These are phyloP conservation scores for Hsuehochloa calcarea DNA, from an alignment of 176 grass and related monocot species.

Conservation along the genomic window DNA sequence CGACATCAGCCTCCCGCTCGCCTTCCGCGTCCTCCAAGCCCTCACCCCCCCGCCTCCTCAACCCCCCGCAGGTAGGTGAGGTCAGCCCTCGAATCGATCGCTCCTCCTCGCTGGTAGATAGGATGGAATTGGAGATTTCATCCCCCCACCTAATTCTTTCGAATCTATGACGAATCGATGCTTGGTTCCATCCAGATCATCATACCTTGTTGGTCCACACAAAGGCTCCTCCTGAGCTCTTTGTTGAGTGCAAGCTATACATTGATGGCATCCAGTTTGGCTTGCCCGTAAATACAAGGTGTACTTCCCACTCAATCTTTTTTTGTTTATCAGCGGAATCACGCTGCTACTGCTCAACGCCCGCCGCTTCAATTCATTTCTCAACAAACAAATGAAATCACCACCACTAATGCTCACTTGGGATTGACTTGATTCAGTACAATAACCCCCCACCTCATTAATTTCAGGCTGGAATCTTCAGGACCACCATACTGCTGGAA, in stretches of 20 bases:
- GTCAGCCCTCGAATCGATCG: not conserved
- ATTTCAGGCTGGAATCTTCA: constrained; percentile 64
- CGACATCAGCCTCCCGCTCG: constrained; percentile 81
- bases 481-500: constrained; percentile 81
- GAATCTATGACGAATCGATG: not conserved
- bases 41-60: not conserved
- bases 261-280: constrained; percentile 84
- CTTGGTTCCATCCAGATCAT: not conserved
- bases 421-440: not conserved
- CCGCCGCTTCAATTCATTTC: no score
- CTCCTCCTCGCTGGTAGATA: no score
- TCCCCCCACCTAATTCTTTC: not conserved
- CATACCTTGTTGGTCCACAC: not conserved
- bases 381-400: no score
- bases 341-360: no score
- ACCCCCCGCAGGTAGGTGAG: not conserved
- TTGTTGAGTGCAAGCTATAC: constrained; percentile 77
- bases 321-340: not conserved
- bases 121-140: no score
- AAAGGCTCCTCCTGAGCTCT: constrained; percentile 53
- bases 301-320: not conserved
- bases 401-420: no score
- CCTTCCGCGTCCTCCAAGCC: constrained; percentile 64
- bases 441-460: not conserved
- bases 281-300: constrained; percentile 72